phyloP scores from a whole-genome alignment of 2,329 filamentous ascomycete species.

The Dactylellina parvicollis region DNA sequence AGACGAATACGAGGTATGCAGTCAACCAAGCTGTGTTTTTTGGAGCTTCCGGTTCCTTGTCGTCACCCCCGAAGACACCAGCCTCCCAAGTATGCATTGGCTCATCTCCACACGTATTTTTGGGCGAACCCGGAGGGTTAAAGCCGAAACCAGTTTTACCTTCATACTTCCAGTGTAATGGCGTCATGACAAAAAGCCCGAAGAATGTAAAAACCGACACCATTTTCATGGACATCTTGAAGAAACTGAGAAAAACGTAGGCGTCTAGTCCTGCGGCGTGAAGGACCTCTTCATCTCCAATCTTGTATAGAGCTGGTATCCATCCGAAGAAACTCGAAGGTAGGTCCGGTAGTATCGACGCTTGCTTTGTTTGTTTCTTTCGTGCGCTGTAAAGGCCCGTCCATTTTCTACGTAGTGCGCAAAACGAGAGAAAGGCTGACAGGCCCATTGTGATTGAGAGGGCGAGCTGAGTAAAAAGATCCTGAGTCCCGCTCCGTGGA shows the following conservation, averaged over 20 bases:
- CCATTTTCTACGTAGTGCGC: slow-evolving; percentile 89
- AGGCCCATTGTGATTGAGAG: slow-evolving; percentile 77
- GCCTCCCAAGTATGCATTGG: slow-evolving; percentile 22
- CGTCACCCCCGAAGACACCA: slow-evolving; percentile 7
- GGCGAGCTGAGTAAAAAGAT: slow-evolving; percentile 71
- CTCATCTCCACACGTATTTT: slow-evolving; percentile 40
- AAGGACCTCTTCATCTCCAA: slow-evolving; percentile 88
- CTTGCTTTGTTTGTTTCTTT: slow-evolving; percentile 73
- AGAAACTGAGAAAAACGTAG: slow-evolving; percentile 90
- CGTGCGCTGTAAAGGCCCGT: slow-evolving; percentile 87
- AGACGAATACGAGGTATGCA: slow-evolving; percentile 86
- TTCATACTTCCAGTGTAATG: slow-evolving; percentile 78
- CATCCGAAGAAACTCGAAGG: slow-evolving; percentile 89
- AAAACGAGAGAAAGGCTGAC: slow-evolving; percentile 78
- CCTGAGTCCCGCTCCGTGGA: slow-evolving; percentile 60
- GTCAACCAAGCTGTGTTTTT: slow-evolving; percentile 77
- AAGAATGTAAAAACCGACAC: slow-evolving; percentile 83
- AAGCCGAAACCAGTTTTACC: slow-evolving; percentile 40
- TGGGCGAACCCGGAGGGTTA: slow-evolving; percentile 11
- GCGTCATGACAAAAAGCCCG: slow-evolving; percentile 80
- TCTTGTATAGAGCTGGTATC: slow-evolving; percentile 84
- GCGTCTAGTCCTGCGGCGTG: slow-evolving; percentile 92
- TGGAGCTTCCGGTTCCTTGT: slow-evolving; percentile 54
- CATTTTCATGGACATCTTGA: slow-evolving; percentile 91
- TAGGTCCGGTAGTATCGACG: slow-evolving; percentile 76